A percentile compares a stretch with the other conserved stretches of the same genome.
phyloP scores from a whole-genome alignment of 202 grass and related monocot species.

The Brachypodium distachyon region DNA sequence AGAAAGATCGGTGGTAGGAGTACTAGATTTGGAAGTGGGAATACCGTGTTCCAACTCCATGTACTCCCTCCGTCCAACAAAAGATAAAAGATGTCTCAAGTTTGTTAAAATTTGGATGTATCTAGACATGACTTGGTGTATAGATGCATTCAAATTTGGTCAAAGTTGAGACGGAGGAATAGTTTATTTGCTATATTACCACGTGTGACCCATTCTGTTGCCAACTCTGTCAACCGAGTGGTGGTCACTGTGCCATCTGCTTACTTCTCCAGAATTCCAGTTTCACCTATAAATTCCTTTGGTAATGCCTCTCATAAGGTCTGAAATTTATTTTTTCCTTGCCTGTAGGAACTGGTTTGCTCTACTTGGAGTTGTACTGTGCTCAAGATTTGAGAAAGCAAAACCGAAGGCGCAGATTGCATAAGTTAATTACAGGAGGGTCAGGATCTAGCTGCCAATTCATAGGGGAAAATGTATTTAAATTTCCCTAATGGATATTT shows the following conservation, averaged over 20 bases:
- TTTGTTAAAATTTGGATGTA: no score
- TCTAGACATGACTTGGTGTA: no score
- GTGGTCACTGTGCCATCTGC: conserved; percentile 40
- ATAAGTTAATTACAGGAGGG: neutral
- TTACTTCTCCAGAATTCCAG: conserved; percentile 48
- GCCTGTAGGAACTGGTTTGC: conserved; percentile 48
- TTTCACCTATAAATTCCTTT: conserved; percentile 43
- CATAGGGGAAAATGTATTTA: neutral
- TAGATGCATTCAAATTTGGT: no score
- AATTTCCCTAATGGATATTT: no score
- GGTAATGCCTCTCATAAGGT: conserved; percentile 23
- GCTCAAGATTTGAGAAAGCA: conserved; percentile 45
- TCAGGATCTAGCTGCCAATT: neutral
- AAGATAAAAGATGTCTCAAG: no score
- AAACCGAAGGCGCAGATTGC: conserved; percentile 26
- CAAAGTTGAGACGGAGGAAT: no score
- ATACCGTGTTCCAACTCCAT: no score
- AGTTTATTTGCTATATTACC: conserved; percentile 40
- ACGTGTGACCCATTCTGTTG: conserved; percentile 53
- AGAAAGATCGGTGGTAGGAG: no score
- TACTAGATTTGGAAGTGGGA: no score
- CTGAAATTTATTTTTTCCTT: neutral
- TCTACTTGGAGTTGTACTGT: conserved; percentile 47
- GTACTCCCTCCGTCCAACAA: no score
- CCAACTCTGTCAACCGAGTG: conserved; percentile 52